Evolutionary conservation across 139 green algal species (phyloP).

Genomic region (Chlorella ohadii): DNA sequence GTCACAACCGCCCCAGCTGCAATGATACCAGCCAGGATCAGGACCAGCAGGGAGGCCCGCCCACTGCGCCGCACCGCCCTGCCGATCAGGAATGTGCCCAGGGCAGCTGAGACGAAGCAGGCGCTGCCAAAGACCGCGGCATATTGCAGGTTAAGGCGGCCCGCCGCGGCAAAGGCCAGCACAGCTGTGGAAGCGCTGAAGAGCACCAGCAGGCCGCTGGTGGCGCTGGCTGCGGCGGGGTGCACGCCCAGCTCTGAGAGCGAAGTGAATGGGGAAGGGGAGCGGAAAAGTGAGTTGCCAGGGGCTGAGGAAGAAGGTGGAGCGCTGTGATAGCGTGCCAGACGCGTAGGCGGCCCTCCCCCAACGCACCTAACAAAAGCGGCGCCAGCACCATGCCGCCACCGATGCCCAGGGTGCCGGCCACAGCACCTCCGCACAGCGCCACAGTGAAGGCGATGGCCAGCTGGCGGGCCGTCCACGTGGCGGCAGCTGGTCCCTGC

Average conservation of each 20-base stretch:
- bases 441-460: background rate
- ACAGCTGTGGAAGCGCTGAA: slow-evolving; percentile 50
- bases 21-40: background rate
- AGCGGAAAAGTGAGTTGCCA: too few relatives aligned
- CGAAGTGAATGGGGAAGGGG: background rate
- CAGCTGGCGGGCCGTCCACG: slow-evolving; percentile 1
- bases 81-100: background rate
- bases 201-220: slow-evolving; percentile 56
- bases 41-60: background rate
- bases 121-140: slow-evolving; percentile 17
- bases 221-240: slow-evolving; percentile 46
- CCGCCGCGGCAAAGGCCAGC: slow-evolving; percentile 43
- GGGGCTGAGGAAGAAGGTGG: too few relatives aligned
- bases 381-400: slow-evolving; percentile 41
- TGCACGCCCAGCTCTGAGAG: slow-evolving; percentile 40
- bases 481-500: too few relatives aligned
- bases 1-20: background rate
- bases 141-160: slow-evolving; percentile 42
- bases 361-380: background rate
- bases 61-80: slow-evolving; percentile 12
- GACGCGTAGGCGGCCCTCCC: too few relatives aligned
- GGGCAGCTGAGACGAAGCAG: slow-evolving; percentile 9
- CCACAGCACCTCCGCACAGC: slow-evolving; percentile 18
- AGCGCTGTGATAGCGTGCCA: too few relatives aligned
- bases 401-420: slow-evolving; percentile 43